phyloP scores from a whole-genome alignment of 176 grass and related monocot genomes.

The Oropetium thomaeum region DNA sequence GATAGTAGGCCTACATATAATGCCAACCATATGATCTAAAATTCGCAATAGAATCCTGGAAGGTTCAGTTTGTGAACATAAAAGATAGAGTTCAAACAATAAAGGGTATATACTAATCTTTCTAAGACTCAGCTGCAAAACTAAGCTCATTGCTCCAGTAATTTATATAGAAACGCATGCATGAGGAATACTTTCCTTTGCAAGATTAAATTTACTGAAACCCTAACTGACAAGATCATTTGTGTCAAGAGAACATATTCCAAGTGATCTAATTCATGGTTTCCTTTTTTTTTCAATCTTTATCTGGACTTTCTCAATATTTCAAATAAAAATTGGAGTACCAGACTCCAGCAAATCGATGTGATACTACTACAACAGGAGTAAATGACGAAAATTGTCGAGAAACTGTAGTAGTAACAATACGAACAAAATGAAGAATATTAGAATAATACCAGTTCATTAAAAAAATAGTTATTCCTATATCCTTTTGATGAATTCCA shows the following conservation, averaged over 20 bases:
- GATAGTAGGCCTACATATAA: conserved; percentile 67
- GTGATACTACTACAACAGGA: background rate
- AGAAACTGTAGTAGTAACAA: background rate
- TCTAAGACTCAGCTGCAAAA: background rate
- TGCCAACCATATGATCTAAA: background rate
- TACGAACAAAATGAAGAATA: conserved; percentile 13
- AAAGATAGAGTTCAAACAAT: background rate
- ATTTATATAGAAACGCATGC: background rate
- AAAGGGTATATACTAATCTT: no score
- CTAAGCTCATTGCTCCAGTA: background rate
- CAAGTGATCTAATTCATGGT: background rate
- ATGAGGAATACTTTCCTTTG: background rate
- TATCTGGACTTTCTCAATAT: background rate
- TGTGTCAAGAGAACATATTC: background rate
- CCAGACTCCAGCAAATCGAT: background rate
- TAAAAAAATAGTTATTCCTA: background rate
- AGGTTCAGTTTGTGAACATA: background rate
- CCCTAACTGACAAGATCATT: background rate
- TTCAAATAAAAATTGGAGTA: background rate
- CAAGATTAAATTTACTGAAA: background rate
- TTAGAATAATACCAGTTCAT: background rate
- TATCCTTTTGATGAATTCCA: background rate
- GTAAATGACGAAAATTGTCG: background rate
- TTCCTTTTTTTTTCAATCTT: background rate
- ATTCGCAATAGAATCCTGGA: background rate